phyloP scores from a whole-genome alignment of 1,284 basidiomycete species.

The Ceratobasidium sp. region DNA sequence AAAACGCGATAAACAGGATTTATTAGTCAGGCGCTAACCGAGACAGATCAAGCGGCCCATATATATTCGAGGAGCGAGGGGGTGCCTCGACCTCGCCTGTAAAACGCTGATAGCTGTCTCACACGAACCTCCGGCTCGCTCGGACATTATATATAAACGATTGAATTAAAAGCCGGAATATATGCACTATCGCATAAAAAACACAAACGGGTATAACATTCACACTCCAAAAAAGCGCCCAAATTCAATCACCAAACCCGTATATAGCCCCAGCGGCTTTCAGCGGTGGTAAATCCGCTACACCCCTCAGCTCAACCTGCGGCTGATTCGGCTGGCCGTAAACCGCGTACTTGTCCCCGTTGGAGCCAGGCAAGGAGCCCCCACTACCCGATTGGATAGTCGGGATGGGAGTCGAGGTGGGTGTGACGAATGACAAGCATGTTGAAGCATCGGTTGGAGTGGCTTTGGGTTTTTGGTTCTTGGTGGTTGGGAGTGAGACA shows the following conservation, averaged over 20 bases:
- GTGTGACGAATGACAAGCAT: slow-evolving; percentile 18
- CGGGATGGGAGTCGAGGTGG: slow-evolving; percentile 28
- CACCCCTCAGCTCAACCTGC: slow-evolving; percentile 20
- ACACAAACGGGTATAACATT: not conserved
- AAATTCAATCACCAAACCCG: slow-evolving; percentile 11
- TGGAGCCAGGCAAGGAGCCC: not conserved
- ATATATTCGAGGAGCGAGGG: too few species aligned
- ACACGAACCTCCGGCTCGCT: not conserved
- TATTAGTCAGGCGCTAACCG: slow-evolving; percentile 9
- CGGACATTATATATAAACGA: not conserved
- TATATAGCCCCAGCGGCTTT: slow-evolving; percentile 22
- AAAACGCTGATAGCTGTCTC: not conserved
- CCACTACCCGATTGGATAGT: slow-evolving; percentile 20
- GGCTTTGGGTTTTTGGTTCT: slow-evolving; percentile 25
- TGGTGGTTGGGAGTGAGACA: slow-evolving; percentile 13
- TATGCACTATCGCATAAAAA: not conserved
- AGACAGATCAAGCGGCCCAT: too few species aligned
- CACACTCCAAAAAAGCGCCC: not conserved
- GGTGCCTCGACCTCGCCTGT: not conserved
- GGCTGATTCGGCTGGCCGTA: not conserved
- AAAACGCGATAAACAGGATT: not conserved
- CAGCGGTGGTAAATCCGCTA: slow-evolving; percentile 21
- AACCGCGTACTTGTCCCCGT: slow-evolving; percentile 12
- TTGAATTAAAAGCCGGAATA: not conserved
- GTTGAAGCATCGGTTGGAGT: slow-evolving; percentile 35